Base-by-base conservation (phyloP, 1,139 yeast genomes). In the Spencermartinsiella ligniputridi region DNA sequence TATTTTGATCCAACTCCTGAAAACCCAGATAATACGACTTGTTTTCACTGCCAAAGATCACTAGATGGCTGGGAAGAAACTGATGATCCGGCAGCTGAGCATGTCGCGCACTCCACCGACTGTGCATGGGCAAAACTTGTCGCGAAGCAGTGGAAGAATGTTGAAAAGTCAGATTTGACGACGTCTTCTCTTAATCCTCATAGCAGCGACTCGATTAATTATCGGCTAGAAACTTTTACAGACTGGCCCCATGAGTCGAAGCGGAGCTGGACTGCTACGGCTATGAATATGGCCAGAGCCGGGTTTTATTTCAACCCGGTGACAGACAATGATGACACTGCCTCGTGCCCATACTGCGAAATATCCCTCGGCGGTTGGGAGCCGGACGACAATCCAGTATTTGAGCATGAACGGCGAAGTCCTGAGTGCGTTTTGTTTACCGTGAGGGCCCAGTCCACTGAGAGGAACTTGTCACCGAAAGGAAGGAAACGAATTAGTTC, bases 271-370 rank as follows among this genome's bases (percentile, higher is more conserved):
- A 58, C 54, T 6, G 78, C 84, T 0, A 71, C 74, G 0, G 61
- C 69, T 22, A 47, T 64, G 57, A 58, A 62, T 16, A 67, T 83
- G 72, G 86, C 88, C 1, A 73, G 71, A 29, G 71, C 78, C 21
- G 96, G 96, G 1, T 86, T 87, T 61, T 81, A 72, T 57, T 85
- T 73, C 61, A 70, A 78, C 12, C 95, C 95, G 69, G 60, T 74
- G 74, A 49, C 74, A 73, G 52, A 54, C 2, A 68, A 62, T 4
- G 86, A 81, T 51, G 95, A 85, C 58, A 66, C 78, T n/a, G 85
- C 79, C 0, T 71, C 75, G 11, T 87, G 96, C 55, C 71, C 81
- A 50, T 84, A 83, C 56, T 87, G 96, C 62, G 81, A 76, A 5
- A 68, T 80, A 16, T 71, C 81, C 1, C 67, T 87, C 17, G 87